Evolutionary conservation across 208 protist species (phyloP).

Genomic region (Leishmania aethiopica): DNA sequence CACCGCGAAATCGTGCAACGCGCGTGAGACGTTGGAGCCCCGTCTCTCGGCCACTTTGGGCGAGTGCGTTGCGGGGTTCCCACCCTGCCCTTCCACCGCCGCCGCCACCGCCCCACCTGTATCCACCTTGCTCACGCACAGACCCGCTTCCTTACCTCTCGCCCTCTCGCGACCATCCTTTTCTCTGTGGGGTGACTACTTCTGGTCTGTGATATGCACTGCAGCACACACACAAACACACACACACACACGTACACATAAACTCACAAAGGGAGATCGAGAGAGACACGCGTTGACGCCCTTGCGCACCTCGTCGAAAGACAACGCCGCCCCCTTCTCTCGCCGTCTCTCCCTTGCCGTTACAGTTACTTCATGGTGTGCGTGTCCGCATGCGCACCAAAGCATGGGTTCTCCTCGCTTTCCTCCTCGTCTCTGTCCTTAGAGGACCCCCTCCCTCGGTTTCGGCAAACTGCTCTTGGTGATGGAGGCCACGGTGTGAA

Average conservation of each 20-base stretch:
- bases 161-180: neutral
- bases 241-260: neutral
- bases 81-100: neutral
- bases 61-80: neutral
- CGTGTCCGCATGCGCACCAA: neutral
- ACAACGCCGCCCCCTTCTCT: neutral
- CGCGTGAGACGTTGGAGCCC: neutral
- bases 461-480: slow-evolving; percentile 60
- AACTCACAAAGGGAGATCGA: neutral
- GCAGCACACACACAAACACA: neutral
- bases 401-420: neutral
- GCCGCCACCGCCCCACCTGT: neutral
- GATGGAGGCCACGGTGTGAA: slow-evolving; percentile 83
- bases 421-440: neutral
- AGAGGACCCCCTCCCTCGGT: slow-evolving; percentile 24
- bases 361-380: neutral
- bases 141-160: neutral
- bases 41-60: neutral
- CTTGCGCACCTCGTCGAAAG: neutral
- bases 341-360: neutral
- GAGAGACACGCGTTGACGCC: neutral
- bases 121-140: neutral
- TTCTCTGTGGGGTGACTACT: neutral
- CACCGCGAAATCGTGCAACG: neutral
- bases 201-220: slow-evolving; percentile 1